phyloP scores from a whole-genome alignment of 768 basidiomycete genomes.

The Tricholoma sp. region DNA sequence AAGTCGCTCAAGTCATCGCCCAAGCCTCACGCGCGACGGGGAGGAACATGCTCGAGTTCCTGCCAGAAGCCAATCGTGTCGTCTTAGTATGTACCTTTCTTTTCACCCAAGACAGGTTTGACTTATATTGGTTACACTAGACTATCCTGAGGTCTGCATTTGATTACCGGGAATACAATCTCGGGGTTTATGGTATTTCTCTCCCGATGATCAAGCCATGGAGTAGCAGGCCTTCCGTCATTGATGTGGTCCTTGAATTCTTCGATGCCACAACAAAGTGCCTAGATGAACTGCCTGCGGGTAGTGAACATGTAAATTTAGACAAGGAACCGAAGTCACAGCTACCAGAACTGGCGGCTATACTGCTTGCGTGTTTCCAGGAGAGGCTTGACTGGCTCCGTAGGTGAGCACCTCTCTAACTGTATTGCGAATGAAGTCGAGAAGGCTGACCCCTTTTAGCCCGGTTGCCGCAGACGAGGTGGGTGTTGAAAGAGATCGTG shows the following conservation, averaged over 20 bases:
- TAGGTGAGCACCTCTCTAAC: slow-evolving; percentile 34
- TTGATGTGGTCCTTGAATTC: slow-evolving; percentile 67
- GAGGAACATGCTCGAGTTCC: slow-evolving; percentile 36
- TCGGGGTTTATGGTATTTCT: slow-evolving; percentile 72
- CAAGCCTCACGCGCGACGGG: slow-evolving; percentile 38
- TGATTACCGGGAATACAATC: slow-evolving; percentile 69
- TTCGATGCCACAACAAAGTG: slow-evolving; percentile 59
- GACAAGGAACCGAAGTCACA: slow-evolving; percentile 43
- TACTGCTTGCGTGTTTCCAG: slow-evolving; percentile 59
- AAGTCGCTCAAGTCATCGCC: slow-evolving; percentile 47
- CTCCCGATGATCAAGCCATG: slow-evolving; percentile 71
- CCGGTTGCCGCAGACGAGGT: slow-evolving; percentile 41
- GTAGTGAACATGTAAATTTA: slow-evolving; percentile 18
- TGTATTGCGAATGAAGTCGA: not conserved
- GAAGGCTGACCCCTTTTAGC: slow-evolving; percentile 25
- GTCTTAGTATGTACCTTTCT: slow-evolving; percentile 48
- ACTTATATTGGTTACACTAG: slow-evolving; percentile 31
- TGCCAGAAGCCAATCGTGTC: slow-evolving; percentile 67
- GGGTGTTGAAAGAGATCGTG: slow-evolving; percentile 48
- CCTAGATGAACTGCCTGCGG: slow-evolving; percentile 33
- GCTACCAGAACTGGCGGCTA: slow-evolving; percentile 58
- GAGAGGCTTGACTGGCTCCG: slow-evolving; percentile 68
- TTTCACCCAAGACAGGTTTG: not conserved
- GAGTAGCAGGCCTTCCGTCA: slow-evolving; percentile 67
- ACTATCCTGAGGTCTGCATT: slow-evolving; percentile 66